Conservation (phyloP, 2,329 filamentous ascomycete species). For the Colletotrichum australisinense region DNA sequence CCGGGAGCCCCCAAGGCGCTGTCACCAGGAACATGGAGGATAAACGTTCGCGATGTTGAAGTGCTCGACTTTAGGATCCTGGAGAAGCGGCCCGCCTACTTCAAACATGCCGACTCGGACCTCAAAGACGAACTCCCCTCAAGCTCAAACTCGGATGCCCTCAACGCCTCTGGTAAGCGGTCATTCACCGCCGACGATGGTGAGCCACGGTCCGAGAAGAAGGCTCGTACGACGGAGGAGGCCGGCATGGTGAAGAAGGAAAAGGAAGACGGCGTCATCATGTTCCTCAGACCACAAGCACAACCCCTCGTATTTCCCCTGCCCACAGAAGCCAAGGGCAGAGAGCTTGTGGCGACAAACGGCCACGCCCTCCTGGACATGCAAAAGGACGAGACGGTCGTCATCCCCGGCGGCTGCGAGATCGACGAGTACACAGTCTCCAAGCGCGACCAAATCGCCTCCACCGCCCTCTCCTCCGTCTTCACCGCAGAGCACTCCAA, state of each 20-base stretch:
- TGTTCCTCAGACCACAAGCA: conserved; percentile 62
- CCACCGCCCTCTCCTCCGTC: conserved; percentile 65
- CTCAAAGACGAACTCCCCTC: conserved; percentile 36
- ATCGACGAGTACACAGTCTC: conserved; percentile 66
- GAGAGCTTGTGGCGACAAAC: conserved; percentile 57
- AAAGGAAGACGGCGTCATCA: conserved; percentile 63
- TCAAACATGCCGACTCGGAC: conserved; percentile 45
- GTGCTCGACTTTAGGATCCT: conserved; percentile 69
- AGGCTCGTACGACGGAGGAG: conserved; percentile 51
- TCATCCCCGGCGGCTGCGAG: conserved; percentile 61
- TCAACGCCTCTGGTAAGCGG: conserved; percentile 63
- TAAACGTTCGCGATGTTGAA: conserved; percentile 59
- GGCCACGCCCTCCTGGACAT: conserved; percentile 65
- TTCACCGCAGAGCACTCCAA: conserved; percentile 66
- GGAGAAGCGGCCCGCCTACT: conserved; percentile 61
- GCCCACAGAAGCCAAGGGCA: conserved; percentile 58
- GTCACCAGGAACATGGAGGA: conserved; percentile 67
- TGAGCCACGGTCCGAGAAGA: conserved; percentile 53
- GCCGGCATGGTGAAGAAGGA: conserved; percentile 38
- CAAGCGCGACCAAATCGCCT: conserved; percentile 67
- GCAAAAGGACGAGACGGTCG: conserved; percentile 59
- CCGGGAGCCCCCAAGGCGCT: conserved; percentile 59
- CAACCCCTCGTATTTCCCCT: conserved; percentile 65
- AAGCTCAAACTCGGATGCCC: conserved; percentile 45
- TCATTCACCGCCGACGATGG: conserved; percentile 58